Evolutionary conservation across 1,139 yeast species (phyloP).

Genomic region (Ogataea hybrid): DNA sequence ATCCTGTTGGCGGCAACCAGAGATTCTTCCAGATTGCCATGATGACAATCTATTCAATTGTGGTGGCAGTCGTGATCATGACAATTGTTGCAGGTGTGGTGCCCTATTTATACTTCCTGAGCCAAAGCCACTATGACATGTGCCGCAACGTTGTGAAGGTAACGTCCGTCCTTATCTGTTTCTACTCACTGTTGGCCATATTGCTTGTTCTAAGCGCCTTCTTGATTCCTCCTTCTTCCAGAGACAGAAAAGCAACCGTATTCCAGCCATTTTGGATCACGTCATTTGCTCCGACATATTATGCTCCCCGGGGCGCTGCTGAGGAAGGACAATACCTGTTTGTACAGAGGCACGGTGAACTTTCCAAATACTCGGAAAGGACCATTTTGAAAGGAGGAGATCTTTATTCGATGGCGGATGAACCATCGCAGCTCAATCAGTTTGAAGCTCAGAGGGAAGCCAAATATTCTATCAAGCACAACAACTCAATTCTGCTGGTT

Average conservation of each 20-base stretch:
- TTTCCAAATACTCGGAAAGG: constrained; percentile 36
- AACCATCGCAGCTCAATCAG: constrained; percentile 21
- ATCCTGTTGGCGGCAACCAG: constrained; percentile 70
- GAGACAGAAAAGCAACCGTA: constrained; percentile 52
- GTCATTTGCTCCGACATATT: constrained; percentile 54
- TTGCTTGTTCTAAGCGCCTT: constrained; percentile 51
- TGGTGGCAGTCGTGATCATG: constrained; percentile 58
- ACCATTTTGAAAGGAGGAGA: constrained; percentile 40
- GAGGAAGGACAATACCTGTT: constrained; percentile 51
- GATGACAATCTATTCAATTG: constrained; percentile 52
- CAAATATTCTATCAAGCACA: constrained; percentile 28
- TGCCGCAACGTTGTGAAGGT: constrained; percentile 60
- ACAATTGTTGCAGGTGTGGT: constrained; percentile 65
- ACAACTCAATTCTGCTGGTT: constrained; percentile 47
- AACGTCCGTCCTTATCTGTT: constrained; percentile 53
- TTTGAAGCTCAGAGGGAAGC: constrained; percentile 22
- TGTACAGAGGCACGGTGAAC: constrained; percentile 50
- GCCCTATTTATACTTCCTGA: constrained; percentile 60
- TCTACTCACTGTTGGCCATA: constrained; percentile 58
- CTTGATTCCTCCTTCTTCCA: constrained; percentile 53
- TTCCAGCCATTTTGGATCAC: constrained; percentile 84
- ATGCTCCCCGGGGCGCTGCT: constrained; percentile 48
- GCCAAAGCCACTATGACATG: constrained; percentile 42
- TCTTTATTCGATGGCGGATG: constrained; percentile 39
- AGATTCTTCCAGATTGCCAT: constrained; percentile 53